Evolutionary conservation across 352 stramenopile species (phyloP).

Genomic region (Globisporangium spinosum): DNA sequence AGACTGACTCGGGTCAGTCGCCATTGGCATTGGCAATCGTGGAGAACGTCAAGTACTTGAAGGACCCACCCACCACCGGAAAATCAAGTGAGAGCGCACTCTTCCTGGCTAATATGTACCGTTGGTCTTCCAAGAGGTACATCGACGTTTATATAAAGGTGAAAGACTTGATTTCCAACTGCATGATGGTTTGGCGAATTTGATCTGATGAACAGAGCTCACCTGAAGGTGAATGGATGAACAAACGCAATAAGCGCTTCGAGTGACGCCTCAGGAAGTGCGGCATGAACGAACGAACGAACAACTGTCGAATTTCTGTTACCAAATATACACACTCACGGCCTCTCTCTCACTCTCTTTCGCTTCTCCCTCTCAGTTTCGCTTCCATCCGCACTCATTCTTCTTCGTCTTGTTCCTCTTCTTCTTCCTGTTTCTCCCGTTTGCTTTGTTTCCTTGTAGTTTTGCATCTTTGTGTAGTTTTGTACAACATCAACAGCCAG

Average conservation of each 20-base stretch:
- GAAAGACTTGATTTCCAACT: no score
- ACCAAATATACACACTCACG: conserved; percentile 6
- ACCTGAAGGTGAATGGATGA: neutral
- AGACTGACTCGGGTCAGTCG: no score
- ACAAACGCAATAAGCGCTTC: neutral
- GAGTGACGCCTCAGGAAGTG: neutral
- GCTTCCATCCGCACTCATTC: neutral
- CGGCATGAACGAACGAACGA: neutral
- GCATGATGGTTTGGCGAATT: no score
- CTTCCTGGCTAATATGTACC: no score
- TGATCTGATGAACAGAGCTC: no score
- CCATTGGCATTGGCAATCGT: no score
- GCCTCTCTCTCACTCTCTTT: neutral
- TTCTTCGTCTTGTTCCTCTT: neutral
- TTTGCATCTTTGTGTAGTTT: neutral
- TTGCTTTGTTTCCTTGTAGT: neutral
- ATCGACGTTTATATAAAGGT: no score
- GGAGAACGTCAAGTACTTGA: no score
- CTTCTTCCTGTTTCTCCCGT: neutral
- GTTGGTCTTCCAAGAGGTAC: no score
- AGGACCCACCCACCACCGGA: no score
- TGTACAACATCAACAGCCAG: conserved; percentile 13
- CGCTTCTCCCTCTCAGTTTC: neutral
- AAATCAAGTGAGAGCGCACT: no score
- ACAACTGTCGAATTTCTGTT: neutral